Base-by-base conservation (phyloP, 495 filamentous ascomycete species). In the Pyrenopolyporus hunteri region DNA sequence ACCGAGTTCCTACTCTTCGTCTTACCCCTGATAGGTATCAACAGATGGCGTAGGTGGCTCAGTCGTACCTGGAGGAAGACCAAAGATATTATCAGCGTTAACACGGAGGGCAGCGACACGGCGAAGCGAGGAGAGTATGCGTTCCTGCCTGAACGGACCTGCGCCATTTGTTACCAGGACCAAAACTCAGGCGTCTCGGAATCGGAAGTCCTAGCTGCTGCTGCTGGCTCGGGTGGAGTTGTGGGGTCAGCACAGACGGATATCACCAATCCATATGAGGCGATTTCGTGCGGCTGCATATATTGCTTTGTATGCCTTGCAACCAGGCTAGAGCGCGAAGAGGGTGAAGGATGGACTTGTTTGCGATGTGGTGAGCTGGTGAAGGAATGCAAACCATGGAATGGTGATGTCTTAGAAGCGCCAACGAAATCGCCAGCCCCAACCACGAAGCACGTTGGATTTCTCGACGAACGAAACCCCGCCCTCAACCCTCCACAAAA, bases 241-340 rank as follows among this genome's bases (percentile, higher is more conserved):
- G 78, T 92, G 11, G 93, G 94, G 0, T 94, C 91, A 8, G 90
- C 92, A 11, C 88, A 93, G 42, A 98, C 95, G 0, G 95, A 98
- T 66, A 87, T 98, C 50, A 96, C 93, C 2, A 98, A 98, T 71
- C 92, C 95, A 0, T 98, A 98, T 66, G 92, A 97, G 70, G 85
- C 91, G 0, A 83, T 95, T 14, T 89, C 92, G 2, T 98, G 94
- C 69, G 90, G 91, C 0, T 96, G 92, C 71, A 80, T 96, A 37
- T 98, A 98, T 75, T 98, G 94, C 73, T 98, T 93, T 65, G 89
- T 95, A n/a, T 99, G 94, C 72, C 73, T 98, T n/a, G 91, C 93
- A 2, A 89, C 90, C 32, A 85, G 89, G 54, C 74, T 99, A 7
- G 94, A 96, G 69, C 85, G 86, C 2, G 95, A 98, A 73, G 94